These are phyloP conservation scores for Fusarium abutilonis DNA, from an alignment of 2,329 filamentous ascomycete species.

Conservation along the genomic window DNA sequence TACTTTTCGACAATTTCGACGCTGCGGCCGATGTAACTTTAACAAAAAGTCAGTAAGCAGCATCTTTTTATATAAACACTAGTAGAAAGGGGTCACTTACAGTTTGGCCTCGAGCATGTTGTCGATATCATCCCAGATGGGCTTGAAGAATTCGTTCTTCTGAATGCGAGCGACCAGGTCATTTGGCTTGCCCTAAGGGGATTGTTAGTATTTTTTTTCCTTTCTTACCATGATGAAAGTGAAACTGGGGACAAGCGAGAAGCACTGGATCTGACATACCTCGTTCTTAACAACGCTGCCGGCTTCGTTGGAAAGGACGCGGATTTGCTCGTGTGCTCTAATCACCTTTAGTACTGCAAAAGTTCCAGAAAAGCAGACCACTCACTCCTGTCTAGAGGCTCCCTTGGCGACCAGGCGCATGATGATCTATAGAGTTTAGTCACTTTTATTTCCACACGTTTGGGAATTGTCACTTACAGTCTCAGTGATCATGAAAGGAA, in stretches of 20 bases:
- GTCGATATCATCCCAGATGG: constrained; percentile 35
- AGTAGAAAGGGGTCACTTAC: too few relatives aligned
- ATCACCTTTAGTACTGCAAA: too few relatives aligned
- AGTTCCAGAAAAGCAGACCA: too few relatives aligned
- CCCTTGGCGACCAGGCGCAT: constrained; percentile 34
- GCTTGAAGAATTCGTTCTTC: constrained; percentile 37
- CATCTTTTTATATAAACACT: too few relatives aligned
- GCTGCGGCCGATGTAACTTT: constrained; percentile 27
- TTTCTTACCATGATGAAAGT: too few relatives aligned
- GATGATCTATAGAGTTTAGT: constrained; percentile 15
- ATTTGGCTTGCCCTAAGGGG: constrained; percentile 21
- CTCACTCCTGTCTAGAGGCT: constrained; percentile 24
- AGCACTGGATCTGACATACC: neutral
- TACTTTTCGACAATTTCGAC: constrained; percentile 27
- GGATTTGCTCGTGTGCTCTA: constrained; percentile 36
- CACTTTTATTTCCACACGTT: too few relatives aligned
- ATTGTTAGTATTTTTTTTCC: too few relatives aligned
- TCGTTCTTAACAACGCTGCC: constrained; percentile 31
- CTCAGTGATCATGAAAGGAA: constrained; percentile 36
- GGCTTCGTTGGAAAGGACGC: constrained; percentile 35
- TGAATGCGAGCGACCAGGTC: constrained; percentile 35
- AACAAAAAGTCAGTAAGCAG: too few relatives aligned
- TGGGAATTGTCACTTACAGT: neutral
- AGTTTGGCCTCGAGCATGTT: constrained; percentile 28
- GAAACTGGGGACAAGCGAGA: too few relatives aligned